Base-by-base conservation (phyloP, 225 moss, liverwort and hornwort genomes). In the Lunularia cruciata region DNA sequence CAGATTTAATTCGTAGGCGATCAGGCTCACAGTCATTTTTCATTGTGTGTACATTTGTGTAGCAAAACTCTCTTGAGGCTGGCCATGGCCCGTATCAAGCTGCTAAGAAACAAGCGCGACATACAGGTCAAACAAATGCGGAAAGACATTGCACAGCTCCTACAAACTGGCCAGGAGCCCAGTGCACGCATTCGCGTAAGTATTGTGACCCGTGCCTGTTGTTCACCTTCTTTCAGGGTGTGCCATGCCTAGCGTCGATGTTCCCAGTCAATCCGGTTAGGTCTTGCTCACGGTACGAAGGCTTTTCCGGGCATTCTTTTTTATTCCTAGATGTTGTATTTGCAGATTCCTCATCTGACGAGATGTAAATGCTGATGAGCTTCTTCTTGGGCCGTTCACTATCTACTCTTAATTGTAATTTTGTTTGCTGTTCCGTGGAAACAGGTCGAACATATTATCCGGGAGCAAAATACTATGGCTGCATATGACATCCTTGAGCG, bases 51-150 rank as follows among this genome's bases (percentile, higher is more conserved):
- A 19, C 31, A 47, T 60, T 47, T 25, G 74, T 63, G 77, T 85
- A 95, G 95, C 85, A 98, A 98, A 77, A 98, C 96, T 15, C 77
- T 92, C 65, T 73, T 98, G 76, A 86, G 89, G 67, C 81, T 98
- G 60, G 96, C 96, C 49, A 98, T 98, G 96, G 88, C 96, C 67
- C 96, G 96, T 30, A 92, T 98, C 84, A 98, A 98, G 87, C 81
- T 98, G 62, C 79, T 98, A 36, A 86, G 96, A 52, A 98, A 98
- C 79, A 98, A 98, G 78, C 84, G 96, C 71, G 96, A 98, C 76
- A 88, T 89, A 53, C 90, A 90, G 84, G 49, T 92, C 73, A 98
- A 92, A 67, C 92, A 92, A 67, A 86, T 98, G 89, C 85, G 96
- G 27, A 98, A 91, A 68, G 96, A 98, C 39, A 90, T 98, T 71